Base-by-base conservation (phyloP, 2,329 filamentous ascomycete genomes). In the Microascus cirrosus region DNA sequence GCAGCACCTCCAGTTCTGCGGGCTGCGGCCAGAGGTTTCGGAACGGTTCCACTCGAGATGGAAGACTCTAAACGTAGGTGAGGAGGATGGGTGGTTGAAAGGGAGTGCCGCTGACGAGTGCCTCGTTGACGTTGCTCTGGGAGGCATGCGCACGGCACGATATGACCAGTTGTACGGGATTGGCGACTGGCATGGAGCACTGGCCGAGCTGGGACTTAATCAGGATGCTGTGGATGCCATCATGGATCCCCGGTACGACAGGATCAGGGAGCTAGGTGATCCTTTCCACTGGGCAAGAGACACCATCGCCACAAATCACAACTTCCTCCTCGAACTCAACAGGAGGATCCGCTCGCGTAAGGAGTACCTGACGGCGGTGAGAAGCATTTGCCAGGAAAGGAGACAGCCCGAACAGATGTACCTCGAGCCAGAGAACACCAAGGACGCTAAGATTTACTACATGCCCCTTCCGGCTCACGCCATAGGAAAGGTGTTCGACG, bases 1-100 rank as follows among this genome's bases (percentile, higher is more conserved):
- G n/a, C 28, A 57, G 24, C 55, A 52, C 32, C 48, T 57, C 32
- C 24, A 57, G 55, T 57, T 57, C 34, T 57, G 55, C 55, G 55
- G 55, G 2, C 50, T 57, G 28, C n/a, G 45, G 1, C 45, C 55
- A 15, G 32, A 57, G 34, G 55, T 22, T 8, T 48, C 55, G 28
- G 48, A 34, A 8, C 20, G 36, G 15, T 53, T 32, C 48, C 53
- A 36, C 28, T n/a, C 50, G 25, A 3, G 18, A 20, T 57, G 55
- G 55, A 39, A 52, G 48, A 34, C 12, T 11, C n/a, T 28, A 34
- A 42, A 22, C 28, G n/a, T 24, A n/a, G 24, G 28, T 3, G 55
- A 57, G 24, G 55, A 52, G 22, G 55, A 57, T 28, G 55, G 55
- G 7, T 34, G 35, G 32, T 32, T 53, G 34, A 51, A 24, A 15